Evolutionary conservation across 2,329 filamentous ascomycete genomes (phyloP), one percentile per base, ranked within the genome.

Genomic region (Sporothrix schenckii): DNA sequence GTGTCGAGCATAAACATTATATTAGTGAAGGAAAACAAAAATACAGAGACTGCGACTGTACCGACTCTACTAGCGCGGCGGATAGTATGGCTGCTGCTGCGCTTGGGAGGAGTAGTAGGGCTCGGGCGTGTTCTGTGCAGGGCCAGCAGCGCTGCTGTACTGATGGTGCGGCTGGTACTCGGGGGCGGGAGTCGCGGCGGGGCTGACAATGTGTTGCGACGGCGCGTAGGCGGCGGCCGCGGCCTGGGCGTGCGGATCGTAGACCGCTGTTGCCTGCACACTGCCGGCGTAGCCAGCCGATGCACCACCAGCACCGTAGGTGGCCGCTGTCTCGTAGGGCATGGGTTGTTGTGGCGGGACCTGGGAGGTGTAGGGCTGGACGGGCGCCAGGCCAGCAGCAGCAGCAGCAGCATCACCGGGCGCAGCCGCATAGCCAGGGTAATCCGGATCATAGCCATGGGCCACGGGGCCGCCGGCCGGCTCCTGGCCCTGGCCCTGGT

Each of bases 81-180:
- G 66, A 49, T 68, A 68, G 39, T 73, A 71, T 24, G 66, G 54
- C 60, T 65, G 66, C 50, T 63, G 66, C 27, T 69, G 44, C 30
- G 52, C 10, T 50, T 52, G 30, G 21, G 11, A 4, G 13, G 65
- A 54, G 65, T 44, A 58, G 39, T 68, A 68, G 39, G 66, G 66
- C 66, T 56, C 65, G 50, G 65, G 65, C 14, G 50, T 67, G 21
- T n/a, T 69, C 19, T 41, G 54, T 3, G 49, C 54, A 21, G 67
- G 63, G 1, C 34, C 53, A 30, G 34, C 65, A 4, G 44, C 47
- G 53, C 30, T 52, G 11, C 5, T 34, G 34, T 34, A 34, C 34
- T 63, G 24, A 16, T 63, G 19, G 6, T 72, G 54, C 39, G n/a
- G 19, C 53, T 49, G 67, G 53, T 69, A 58, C 52, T 47, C 66